These are phyloP conservation scores for Ensete ventricosum DNA, from an alignment of 176 grass and related monocot genomes.

Conservation along the genomic window DNA sequence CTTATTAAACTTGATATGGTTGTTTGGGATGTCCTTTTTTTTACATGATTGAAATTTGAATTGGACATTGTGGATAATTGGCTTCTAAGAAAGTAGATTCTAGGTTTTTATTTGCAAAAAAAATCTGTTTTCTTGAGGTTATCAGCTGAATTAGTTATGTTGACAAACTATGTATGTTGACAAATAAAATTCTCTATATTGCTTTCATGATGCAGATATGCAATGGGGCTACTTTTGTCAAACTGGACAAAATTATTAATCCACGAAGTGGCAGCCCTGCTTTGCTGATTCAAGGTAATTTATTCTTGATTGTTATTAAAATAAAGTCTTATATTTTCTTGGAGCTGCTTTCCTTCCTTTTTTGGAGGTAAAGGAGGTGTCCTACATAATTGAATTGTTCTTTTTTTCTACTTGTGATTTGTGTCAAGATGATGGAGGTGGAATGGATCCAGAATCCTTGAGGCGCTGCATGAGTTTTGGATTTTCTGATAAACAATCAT, in stretches of 20 bases:
- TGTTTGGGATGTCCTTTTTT: neutral
- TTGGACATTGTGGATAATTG: neutral
- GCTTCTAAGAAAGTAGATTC: neutral
- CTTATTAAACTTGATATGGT: neutral
- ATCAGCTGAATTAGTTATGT: neutral
- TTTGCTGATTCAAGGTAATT: constrained; percentile 63
- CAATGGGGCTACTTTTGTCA: constrained; percentile 55
- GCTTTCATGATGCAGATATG: constrained; percentile 36
- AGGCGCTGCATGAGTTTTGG: constrained; percentile 85
- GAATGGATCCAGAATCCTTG: constrained; percentile 74
- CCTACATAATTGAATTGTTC: neutral
- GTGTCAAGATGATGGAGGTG: constrained; percentile 64
- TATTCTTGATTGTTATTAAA: neutral
- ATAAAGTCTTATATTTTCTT: neutral
- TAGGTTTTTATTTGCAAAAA: constrained; percentile 4
- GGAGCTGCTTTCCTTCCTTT: neutral
- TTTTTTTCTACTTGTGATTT: constrained; percentile 6
- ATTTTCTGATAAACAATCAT: constrained; percentile 68
- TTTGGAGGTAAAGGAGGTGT: neutral
- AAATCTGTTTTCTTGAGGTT: neutral
- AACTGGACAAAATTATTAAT: constrained; percentile 46
- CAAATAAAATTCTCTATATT: neutral
- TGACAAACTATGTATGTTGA: neutral
- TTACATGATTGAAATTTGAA: neutral
- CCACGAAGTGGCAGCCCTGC: constrained; percentile 36